These are phyloP conservation scores for Luvunga scandens DNA, from an alignment of 345 rosid species.

Conservation along the genomic window DNA sequence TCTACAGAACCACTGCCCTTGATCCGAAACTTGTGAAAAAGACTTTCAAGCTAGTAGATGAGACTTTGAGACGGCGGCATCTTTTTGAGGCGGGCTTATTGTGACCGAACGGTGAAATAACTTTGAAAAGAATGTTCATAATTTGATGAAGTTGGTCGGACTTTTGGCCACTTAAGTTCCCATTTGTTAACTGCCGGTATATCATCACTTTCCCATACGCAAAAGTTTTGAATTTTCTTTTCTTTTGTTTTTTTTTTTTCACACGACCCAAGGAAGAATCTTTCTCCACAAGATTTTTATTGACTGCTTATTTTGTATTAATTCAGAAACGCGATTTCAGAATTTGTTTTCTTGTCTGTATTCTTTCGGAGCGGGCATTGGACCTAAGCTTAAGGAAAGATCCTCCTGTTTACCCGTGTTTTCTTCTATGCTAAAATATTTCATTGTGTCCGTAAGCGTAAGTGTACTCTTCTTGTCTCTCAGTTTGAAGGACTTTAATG, in stretches of 20 bases:
- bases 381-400: constrained; percentile 10
- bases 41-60: constrained; percentile 97
- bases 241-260: not conserved
- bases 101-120: constrained; percentile 26
- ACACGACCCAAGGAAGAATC: constrained; percentile 5
- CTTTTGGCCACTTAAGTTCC: constrained; percentile 14
- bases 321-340: not conserved
- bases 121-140: constrained; percentile 22
- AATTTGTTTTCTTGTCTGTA: not conserved
- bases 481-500: too few relatives aligned
- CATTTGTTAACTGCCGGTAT: constrained; percentile 11
- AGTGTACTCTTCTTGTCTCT: too few relatives aligned
- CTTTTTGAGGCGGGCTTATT: constrained; percentile 90
- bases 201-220: constrained; percentile 22
- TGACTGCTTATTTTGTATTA: constrained; percentile 17
- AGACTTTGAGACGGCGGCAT: constrained; percentile 87
- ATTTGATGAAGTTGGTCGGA: constrained; percentile 20
- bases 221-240: constrained; percentile 24
- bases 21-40: constrained; percentile 98
- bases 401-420: not conserved
- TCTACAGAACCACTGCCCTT: constrained; percentile 89
- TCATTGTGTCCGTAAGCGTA: too few relatives aligned
- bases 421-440: too few relatives aligned
- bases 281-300: constrained; percentile 4
- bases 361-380: not conserved